Conservation (phyloP, 2,329 filamentous ascomycete genomes). For the Pyricularia pennisetigena region DNA sequence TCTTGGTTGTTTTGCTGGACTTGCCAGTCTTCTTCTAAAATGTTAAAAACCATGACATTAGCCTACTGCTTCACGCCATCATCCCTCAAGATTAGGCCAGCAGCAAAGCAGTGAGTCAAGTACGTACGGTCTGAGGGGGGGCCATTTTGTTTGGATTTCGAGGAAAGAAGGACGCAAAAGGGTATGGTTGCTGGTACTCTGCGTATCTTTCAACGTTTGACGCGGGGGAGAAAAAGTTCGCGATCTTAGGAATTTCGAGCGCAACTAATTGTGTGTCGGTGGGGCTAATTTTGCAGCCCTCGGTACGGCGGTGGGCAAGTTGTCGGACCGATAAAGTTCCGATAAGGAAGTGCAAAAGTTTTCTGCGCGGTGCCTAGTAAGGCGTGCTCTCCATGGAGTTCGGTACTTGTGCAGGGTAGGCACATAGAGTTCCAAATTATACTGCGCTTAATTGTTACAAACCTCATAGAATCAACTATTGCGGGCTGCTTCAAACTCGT, state of each 20-base stretch:
- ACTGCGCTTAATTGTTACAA: too few relatives aligned
- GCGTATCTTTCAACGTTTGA: conserved; percentile 41
- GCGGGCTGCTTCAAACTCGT: too few relatives aligned
- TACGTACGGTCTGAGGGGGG: conserved; percentile 74
- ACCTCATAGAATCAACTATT: too few relatives aligned
- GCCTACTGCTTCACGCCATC: conserved; percentile 82
- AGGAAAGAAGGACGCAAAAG: conserved; percentile 39
- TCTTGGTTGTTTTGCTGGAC: conserved; percentile 75
- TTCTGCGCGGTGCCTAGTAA: too few relatives aligned
- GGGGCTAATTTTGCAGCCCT: not conserved
- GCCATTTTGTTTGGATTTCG: conserved; percentile 55
- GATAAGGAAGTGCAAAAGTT: not conserved
- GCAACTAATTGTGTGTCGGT: not conserved
- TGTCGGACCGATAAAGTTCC: not conserved
- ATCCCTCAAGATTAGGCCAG: conserved; percentile 50
- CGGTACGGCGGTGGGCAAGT: not conserved
- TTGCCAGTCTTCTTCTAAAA: conserved; percentile 54
- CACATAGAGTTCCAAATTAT: too few relatives aligned
- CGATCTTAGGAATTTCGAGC: conserved; percentile 1
- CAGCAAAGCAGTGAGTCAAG: conserved; percentile 79
- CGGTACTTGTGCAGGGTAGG: too few relatives aligned
- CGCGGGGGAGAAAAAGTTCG: not conserved
- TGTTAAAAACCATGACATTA: conserved; percentile 57
- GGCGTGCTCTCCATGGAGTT: too few relatives aligned
- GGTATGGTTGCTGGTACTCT: conserved; percentile 58